Conservation (phyloP, 116 monocot genomes). For the Papilionanthe hybrid region DNA sequence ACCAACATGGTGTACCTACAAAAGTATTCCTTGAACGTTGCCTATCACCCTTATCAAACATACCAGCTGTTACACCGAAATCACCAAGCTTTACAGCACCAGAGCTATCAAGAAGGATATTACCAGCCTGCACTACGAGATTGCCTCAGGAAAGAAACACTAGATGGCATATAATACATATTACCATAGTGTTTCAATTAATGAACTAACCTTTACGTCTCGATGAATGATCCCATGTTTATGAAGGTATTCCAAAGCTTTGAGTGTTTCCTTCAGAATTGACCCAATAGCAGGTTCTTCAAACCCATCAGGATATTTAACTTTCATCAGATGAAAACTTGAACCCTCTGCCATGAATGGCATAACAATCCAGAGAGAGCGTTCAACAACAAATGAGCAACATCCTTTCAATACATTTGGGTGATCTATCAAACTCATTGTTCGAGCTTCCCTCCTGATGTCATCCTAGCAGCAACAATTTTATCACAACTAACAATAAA, state of each 20-base stretch:
- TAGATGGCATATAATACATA: not conserved
- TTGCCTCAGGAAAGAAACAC: not conserved
- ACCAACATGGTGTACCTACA: constrained; percentile 99
- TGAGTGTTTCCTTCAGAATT: constrained; percentile 73
- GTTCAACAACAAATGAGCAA: constrained; percentile 84
- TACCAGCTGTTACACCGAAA: constrained; percentile 93
- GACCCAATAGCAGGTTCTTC: constrained; percentile 67
- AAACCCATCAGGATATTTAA: constrained; percentile 74
- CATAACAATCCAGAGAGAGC: constrained; percentile 74
- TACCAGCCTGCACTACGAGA: constrained; percentile 68
- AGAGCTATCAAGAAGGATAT: constrained; percentile 88
- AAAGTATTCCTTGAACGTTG: constrained; percentile 90
- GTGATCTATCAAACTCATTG: constrained; percentile 87
- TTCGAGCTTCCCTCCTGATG: constrained; percentile 74
- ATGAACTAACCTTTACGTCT: constrained; percentile 67
- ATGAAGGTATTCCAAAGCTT: constrained; percentile 85
- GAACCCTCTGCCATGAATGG: constrained; percentile 88
- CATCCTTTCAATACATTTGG: constrained; percentile 67
- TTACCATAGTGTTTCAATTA: not conserved
- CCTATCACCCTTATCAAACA: constrained; percentile 93
- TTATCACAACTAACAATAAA: not conserved
- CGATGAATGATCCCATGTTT: constrained; percentile 83
- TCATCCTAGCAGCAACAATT: constrained; percentile 45
- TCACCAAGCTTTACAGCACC: constrained; percentile 91
- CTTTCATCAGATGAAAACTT: constrained; percentile 84